A percentile compares a stretch with the other conserved stretches of the same genome.
Evolutionary conservation across 2,329 filamentous ascomycete genomes (phyloP).

Genomic region (Aspergillus phoenicis): DNA sequence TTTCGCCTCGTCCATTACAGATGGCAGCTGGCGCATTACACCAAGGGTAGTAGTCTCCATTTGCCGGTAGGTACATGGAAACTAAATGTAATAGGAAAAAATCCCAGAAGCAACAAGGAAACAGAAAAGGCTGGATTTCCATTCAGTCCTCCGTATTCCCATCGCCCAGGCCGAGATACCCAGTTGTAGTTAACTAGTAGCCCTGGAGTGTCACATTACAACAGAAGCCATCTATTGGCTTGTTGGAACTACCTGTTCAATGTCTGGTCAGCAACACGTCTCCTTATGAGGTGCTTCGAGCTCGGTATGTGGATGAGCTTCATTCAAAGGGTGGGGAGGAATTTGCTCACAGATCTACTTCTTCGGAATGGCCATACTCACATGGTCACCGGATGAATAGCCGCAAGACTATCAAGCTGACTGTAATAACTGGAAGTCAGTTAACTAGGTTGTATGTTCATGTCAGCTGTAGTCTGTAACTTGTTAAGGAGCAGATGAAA

Average conservation of each 20-base stretch:
- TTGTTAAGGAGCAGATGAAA: background rate
- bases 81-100: conserved; percentile 14
- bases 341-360: conserved; percentile 10
- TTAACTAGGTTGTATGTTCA: background rate
- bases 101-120: conserved; percentile 12
- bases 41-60: conserved; percentile 29
- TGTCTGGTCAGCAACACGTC: conserved; percentile 8
- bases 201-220: conserved; percentile 10
- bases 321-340: background rate
- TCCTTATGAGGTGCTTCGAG: background rate
- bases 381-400: background rate
- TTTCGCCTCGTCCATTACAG: conserved; percentile 20
- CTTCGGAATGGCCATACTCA: background rate
- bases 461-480: background rate
- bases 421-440: no score
- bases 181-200: conserved; percentile 9
- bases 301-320: background rate
- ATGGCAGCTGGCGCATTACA: conserved; percentile 28
- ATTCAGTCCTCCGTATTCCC: conserved; percentile 10
- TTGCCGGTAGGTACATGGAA: conserved; percentile 36
- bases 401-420: background rate
- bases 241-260: conserved; percentile 8
- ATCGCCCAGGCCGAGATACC: conserved; percentile 4
- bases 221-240: conserved; percentile 6
- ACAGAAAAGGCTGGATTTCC: conserved; percentile 14